Evolutionary conservation across 139 green algal species (phyloP).

Genomic region (Monoraphidium neglectum): DNA sequence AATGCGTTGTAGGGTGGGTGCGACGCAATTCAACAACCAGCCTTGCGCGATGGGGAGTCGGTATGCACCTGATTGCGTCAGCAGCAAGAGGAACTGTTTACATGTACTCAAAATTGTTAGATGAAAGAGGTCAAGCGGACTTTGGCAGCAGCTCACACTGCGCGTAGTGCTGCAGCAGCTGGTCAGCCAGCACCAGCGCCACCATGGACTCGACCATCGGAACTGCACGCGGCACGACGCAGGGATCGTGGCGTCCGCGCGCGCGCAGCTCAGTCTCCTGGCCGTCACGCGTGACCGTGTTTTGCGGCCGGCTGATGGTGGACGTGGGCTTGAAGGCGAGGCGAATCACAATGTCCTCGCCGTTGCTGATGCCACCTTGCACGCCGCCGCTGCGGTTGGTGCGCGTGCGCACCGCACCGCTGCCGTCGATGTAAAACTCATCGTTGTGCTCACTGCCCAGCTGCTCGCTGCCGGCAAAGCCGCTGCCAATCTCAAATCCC

Average conservation of each 20-base stretch:
- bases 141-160: conserved; percentile 96
- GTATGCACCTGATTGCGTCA: too few relatives aligned
- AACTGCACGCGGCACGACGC: conserved; percentile 95
- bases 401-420: conserved; percentile 78
- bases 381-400: conserved; percentile 82
- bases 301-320: conserved; percentile 90
- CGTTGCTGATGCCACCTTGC: conserved; percentile 93
- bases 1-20: too few relatives aligned
- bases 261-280: conserved; percentile 89
- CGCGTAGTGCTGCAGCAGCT: conserved; percentile 90
- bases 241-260: conserved; percentile 93
- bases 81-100: too few relatives aligned
- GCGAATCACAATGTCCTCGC: conserved; percentile 94
- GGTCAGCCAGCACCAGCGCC: conserved; percentile 94
- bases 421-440: conserved; percentile 88
- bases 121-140: too few relatives aligned
- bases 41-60: too few relatives aligned
- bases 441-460: conserved; percentile 97
- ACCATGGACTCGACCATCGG: conserved; percentile 99
- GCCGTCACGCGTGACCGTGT: conserved; percentile 79
- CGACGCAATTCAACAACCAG: too few relatives aligned
- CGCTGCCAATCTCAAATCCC: conserved; percentile 98
- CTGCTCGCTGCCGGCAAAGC: conserved; percentile 85
- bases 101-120: too few relatives aligned
- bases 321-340: conserved; percentile 99